Evolutionary conservation across 768 basidiomycete genomes (phyloP).

Genomic region (Solioccasus polychromus): DNA sequence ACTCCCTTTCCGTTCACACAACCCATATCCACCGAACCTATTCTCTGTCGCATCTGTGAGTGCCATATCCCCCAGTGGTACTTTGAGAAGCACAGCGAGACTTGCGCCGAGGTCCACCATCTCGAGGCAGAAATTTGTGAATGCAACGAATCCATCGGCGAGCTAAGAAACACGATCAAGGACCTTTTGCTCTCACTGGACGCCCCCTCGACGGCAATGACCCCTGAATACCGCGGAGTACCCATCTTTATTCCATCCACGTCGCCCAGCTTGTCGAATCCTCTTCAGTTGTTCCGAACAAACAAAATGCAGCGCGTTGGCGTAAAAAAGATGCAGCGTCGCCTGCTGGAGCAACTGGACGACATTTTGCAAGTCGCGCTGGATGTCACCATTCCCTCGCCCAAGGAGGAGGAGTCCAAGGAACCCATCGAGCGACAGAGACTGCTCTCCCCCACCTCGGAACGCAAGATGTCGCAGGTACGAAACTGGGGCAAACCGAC

Average conservation of each 20-base stretch:
- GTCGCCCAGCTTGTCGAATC: conserved; percentile 69
- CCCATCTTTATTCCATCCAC: conserved; percentile 75
- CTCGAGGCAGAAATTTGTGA: conserved; percentile 93
- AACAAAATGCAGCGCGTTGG: conserved; percentile 77
- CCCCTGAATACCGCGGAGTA: conserved; percentile 85
- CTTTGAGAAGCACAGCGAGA: conserved; percentile 99
- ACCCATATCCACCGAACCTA: conserved; percentile 76
- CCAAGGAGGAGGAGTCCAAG: conserved; percentile 89
- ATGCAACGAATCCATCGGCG: conserved; percentile 89
- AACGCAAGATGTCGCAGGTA: conserved; percentile 79
- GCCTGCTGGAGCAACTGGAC: conserved; percentile 80
- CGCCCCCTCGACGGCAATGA: conserved; percentile 59
- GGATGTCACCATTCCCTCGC: conserved; percentile 81
- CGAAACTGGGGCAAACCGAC: conserved; percentile 84
- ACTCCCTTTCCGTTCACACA: conserved; percentile 75
- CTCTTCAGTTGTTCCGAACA: conserved; percentile 72
- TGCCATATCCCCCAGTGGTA: conserved; percentile 97
- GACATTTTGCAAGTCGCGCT: conserved; percentile 78
- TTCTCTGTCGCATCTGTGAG: conserved; percentile 98
- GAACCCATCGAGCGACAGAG: conserved; percentile 92
- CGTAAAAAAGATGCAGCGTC: conserved; percentile 78
- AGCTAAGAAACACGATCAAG: conserved; percentile 82
- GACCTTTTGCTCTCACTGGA: conserved; percentile 75
- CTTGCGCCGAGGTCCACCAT: conserved; percentile 93
- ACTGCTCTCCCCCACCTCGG: conserved; percentile 84